Base-by-base conservation (phyloP, 129 eudicot genomes). In the Chrysanthemum makinoi region DNA sequence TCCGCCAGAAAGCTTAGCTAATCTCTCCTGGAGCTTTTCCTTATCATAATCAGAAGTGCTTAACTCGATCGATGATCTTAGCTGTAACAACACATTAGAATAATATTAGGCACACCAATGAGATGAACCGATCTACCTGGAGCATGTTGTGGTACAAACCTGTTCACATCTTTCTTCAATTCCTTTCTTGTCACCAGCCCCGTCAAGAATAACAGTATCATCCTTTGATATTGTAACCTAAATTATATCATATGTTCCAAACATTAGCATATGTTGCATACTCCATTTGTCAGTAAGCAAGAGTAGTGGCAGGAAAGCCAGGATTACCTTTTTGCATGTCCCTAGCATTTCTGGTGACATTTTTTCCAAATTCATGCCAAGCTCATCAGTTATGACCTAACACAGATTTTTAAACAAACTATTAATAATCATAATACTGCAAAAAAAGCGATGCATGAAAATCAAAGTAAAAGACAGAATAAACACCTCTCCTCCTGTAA, bases 111-210 rank as follows among this genome's bases (percentile, higher is more conserved):
- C 17, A 54, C 18, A 22, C 17, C 44, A 65, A 65, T 2, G 9
- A 16, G n/a, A 43, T 43, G 1, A 55, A 24, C 5, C n/a, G 1
- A 14, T 30, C 8, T 3, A 49, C 52, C 14, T 61, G 12, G 1
- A 62, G 50, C 22, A 2, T 10, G 5, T 53, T 65, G 19, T 4
- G 50, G 1, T 46, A 54, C 68, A 68, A 61, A 86, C 91, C 86
- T 86, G 84, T 43, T 86, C 90, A 54, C 93, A 89, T 84, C 96
- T 80, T 86, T 86, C 96, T 73, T 83, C 93, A 65, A 89, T 89
- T 16, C 77, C 47, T 66, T 82, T 84, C 76, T 86, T 86, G 62
- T 86, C 90, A 46, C 92, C 93, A 50, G 88, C 89, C 14, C 92
- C 96, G 76, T 89, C 87, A 70, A 86, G 96, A 73, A 86, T 77